These are phyloP conservation scores for Ceratobasidium sp. DNA, from an alignment of 1,284 basidiomycete genomes.

Conservation along the genomic window DNA sequence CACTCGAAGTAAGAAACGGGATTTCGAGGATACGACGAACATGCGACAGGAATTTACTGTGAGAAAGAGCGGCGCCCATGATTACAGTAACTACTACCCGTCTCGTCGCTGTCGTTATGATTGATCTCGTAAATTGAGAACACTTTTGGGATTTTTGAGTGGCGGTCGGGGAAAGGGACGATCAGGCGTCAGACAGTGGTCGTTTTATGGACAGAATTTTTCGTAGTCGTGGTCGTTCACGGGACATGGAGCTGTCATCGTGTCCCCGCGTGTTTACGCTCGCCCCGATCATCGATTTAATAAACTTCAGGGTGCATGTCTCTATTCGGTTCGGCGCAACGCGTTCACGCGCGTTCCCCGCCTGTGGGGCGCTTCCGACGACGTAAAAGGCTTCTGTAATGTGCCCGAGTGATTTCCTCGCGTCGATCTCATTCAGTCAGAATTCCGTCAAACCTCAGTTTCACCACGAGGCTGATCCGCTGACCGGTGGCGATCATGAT, in stretches of 20 bases:
- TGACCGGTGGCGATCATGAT: not conserved
- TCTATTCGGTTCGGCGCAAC: slow-evolving; percentile 17
- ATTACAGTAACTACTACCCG: not conserved
- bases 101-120: not conserved
- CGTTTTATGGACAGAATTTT: not conserved
- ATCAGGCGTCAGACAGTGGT: not conserved
- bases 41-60: not conserved
- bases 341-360: not conserved
- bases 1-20: not conserved
- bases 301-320: not conserved
- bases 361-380: not conserved
- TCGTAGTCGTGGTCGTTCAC: not conserved
- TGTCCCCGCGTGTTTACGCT: not conserved
- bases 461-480: slow-evolving; percentile 13
- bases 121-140: not conserved
- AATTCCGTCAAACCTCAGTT: not conserved
- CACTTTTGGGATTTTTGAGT: not conserved
- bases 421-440: not conserved
- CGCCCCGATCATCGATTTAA: slow-evolving; percentile 6
- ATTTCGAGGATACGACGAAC: slow-evolving; percentile 1
- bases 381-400: not conserved
- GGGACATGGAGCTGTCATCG: not conserved
- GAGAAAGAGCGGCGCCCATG: not conserved
- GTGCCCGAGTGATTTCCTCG: no score
- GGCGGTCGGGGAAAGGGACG: not conserved